Evolutionary conservation across 2,329 filamentous ascomycete species (phyloP).

Genomic region (Calonectria montana): DNA sequence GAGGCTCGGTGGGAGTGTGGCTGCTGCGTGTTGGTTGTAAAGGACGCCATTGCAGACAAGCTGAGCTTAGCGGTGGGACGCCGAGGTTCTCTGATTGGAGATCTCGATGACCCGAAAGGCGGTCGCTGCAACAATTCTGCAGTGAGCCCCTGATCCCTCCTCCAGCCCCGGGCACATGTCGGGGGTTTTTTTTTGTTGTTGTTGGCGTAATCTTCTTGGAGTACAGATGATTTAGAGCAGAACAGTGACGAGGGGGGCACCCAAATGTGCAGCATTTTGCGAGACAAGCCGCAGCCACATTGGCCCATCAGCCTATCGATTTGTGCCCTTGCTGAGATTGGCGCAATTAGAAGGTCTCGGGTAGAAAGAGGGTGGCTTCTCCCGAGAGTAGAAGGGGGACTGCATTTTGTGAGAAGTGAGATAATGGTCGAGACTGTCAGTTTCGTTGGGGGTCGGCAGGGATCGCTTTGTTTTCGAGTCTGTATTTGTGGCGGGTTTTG

Average conservation of each 20-base stretch:
- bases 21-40: neutral
- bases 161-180: neutral
- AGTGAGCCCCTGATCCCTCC: neutral
- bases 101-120: neutral
- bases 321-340: neutral
- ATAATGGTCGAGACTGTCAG: neutral
- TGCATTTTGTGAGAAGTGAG: neutral
- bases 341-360: neutral
- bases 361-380: neutral
- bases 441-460: slow-evolving; percentile 2
- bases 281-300: slow-evolving; percentile 1
- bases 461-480: neutral
- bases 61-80: neutral
- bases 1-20: neutral
- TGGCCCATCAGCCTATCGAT: neutral
- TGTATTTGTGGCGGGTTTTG: neutral
- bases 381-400: neutral
- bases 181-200: neutral
- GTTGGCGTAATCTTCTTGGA: neutral
- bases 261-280: neutral
- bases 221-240: neutral
- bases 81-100: neutral
- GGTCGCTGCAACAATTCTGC: neutral
- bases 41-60: neutral
- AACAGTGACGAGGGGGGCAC: neutral